Evolutionary conservation across 2,329 filamentous ascomycete genomes (phyloP), one percentile per base, ranked within the genome.

Genomic region (Pseudogymnoascus sp.): DNA sequence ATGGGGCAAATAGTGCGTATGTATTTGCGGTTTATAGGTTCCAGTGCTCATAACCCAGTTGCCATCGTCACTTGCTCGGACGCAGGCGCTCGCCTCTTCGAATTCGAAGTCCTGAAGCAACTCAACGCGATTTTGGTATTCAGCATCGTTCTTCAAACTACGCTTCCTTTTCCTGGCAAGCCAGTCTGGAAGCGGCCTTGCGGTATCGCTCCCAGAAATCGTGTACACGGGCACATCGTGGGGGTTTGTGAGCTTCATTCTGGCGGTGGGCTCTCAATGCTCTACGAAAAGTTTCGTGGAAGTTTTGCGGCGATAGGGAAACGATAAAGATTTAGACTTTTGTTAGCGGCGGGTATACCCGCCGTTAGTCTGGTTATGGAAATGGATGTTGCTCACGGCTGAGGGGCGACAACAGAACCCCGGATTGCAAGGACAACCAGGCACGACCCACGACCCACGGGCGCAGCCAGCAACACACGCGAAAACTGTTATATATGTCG

Each of bases 61-160:
- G 57, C 93, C 93, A 82, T 99, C 94, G 62, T 96, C 92, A 68
- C 90, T 96, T 65, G 94, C 84, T 58, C 91, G 84, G 65, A 99
- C 85, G 72, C 93, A 97, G 67, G 87, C 85, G 71, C 91, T 96
- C 39, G 95, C 93, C 75, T 96, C 92, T 70, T 97, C 92, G 70
- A 99, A 97, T 71, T 95, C 92, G 74, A 99, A 99, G 72, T 99
- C 94, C 70, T 99, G 94, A 37, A 99, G 82, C 62, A 99, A 80
- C 74, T 99, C 94, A 68, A 99, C 87, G 66, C 94, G 88, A 73
- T 91, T 96, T 65, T 92, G 88, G 75, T 93, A 97, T 72, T 97
- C 93, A 63, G 89, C 81, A 71, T 97, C 93, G 67, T 93, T 86
- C 75, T 97, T 97, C 67, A 97, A 78, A 71, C 90, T 95, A 72